These are phyloP conservation scores for Dissophora globulifera DNA, from an alignment of 192 early-diverging fungal species.

Conservation along the genomic window DNA sequence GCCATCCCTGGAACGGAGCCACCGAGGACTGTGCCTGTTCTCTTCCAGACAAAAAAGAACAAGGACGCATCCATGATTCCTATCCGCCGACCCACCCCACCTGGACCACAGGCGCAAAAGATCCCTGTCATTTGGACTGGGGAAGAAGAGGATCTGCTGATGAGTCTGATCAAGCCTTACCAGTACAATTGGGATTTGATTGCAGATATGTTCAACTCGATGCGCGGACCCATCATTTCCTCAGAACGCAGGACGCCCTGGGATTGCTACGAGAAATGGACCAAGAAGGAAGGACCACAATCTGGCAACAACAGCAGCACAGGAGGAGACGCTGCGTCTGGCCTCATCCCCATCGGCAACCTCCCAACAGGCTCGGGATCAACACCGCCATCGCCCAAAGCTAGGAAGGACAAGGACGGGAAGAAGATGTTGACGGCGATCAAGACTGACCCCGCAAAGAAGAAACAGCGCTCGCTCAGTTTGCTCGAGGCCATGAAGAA, in stretches of 20 bases:
- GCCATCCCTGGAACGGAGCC: conserved; percentile 60
- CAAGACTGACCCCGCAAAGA: conserved; percentile 55
- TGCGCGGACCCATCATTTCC: conserved; percentile 57
- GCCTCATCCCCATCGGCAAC: conserved; percentile 33
- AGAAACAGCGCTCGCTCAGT: conserved; percentile 62
- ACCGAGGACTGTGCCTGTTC: conserved; percentile 45
- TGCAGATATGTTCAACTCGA: conserved; percentile 66
- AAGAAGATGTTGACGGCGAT: conserved; percentile 43
- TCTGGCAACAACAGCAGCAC: not conserved
- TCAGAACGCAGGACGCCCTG: conserved; percentile 67
- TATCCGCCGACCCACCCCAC: conserved; percentile 40
- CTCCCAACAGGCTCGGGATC: conserved; percentile 24
- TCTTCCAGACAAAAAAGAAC: conserved; percentile 44
- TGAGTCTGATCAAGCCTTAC: conserved; percentile 63
- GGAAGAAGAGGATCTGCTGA: conserved; percentile 68
- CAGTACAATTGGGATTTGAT: conserved; percentile 77
- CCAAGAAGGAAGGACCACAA: conserved; percentile 59
- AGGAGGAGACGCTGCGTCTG: conserved; percentile 13
- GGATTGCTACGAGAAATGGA: conserved; percentile 74
- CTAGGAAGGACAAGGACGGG: conserved; percentile 50
- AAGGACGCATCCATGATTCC: conserved; percentile 38
- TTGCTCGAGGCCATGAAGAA: conserved; percentile 72
- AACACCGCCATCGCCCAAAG: conserved; percentile 35
- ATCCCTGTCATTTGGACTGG: conserved; percentile 56
- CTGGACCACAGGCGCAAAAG: conserved; percentile 26